Base-by-base conservation (phyloP, 805 yeast genomes). In the Starmerella asiatica region DNA sequence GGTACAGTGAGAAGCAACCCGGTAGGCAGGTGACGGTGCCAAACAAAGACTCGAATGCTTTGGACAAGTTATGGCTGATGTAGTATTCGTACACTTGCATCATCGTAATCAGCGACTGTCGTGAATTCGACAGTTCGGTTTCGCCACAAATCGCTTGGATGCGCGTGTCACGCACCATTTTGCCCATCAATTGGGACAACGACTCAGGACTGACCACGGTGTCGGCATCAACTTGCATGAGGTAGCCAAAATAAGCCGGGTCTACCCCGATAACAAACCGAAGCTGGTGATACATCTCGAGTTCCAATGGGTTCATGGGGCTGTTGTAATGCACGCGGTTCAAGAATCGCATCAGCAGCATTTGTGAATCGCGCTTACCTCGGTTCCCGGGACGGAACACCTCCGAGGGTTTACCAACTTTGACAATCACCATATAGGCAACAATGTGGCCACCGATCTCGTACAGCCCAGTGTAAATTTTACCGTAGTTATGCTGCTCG, bases 1-100 rank as follows among this genome's bases (percentile, higher is more conserved):
- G 61, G 54, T 70, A 73, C 67, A 73, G 67, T 16, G 69, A 59
- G 66, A 73, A 73, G 62, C 79, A 73, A 21, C 79, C 79, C 1
- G 79, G 79, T 45, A 73, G 62, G 64, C 79, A 73, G 4, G 79
- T 73, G 23, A 73, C 78, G 44, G 73, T 68, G 30, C 79, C 79
- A 47, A 73, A 73, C 34, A 73, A 64, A 17, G 73, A 65, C 55
- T 73, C 79, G 51, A 73, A 73, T 0, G 78, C 78, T 56, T 73
- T 73, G 14, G 76, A 70, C 52, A 72, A 68, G 54, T 73, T 75
- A 54, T 73, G 79, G 21, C 78, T 72, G 49, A 73, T 72, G 53
- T 71, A 73, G 58, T 73, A 73, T 47, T 73, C 79, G 51, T 73
- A 73, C 32, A 73, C 79, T 55, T 73, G 79, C 49, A 73, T 70